Evolutionary conservation across 176 grass and related monocot species (phyloP), one percentile per base, ranked within the genome.

Genomic region (Saccharum spontaneum): DNA sequence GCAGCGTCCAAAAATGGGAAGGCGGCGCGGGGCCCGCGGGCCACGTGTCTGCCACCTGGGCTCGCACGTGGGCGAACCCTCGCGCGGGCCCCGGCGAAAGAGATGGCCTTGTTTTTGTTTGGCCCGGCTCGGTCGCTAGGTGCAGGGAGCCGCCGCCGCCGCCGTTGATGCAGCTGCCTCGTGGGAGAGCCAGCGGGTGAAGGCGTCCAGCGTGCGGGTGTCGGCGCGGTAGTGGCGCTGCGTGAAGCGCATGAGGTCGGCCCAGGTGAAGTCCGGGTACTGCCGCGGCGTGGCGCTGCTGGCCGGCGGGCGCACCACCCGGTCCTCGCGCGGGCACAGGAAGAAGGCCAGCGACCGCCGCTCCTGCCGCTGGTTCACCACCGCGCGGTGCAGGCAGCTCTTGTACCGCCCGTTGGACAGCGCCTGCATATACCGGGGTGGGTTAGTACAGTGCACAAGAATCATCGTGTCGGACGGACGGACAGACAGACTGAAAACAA

Each of bases 211-310:
- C 16, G 95, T 98, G 66, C 75, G 61, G 13, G 71, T 17, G 88
- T 95, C 89, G 61, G 91, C 79, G 59, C 95, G 89, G 88, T 98
- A 91, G 38, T 93, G 89, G 7, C 73, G 76, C 88, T 98, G 92
- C 49, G 92, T 95, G 87, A 98, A 98, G 8, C 82, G 52, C 76
- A 82, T 72, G 10, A 98, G 80, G 26, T 93, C 92, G 8, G 66
- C 82, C 95, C 95, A 95, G 10, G 95, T 95, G 87, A 98, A 98
- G 82, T 98, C 92, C 43, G 90, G 92, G 87, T 90, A 98, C 39
- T 84, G 75, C 59, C 92, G 90, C 12, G 34, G 22, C 45, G 70
- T 54, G 7, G 4, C 6, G 4, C 37, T 24, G 38, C 22, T 23
- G 38, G 78, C 24, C 16, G 89, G 90, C 9, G 95, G 91, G 38